phyloP scores from a whole-genome alignment of 2,329 filamentous ascomycete species.

The Monosporascus ibericus region DNA sequence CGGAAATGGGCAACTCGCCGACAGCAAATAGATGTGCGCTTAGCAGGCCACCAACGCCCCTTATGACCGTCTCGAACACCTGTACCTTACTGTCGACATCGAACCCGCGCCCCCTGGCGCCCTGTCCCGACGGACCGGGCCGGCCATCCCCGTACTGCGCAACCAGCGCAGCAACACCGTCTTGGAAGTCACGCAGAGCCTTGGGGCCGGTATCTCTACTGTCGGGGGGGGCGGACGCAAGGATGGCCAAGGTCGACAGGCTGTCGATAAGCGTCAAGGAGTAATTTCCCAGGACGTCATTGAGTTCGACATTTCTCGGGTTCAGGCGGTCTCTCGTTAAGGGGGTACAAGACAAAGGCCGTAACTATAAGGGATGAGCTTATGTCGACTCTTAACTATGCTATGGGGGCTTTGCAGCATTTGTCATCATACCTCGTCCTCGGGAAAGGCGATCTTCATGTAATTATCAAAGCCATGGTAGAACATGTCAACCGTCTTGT shows the following conservation, averaged over 20 bases:
- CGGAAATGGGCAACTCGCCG: slow-evolving; percentile 79
- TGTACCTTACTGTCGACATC: slow-evolving; percentile 97
- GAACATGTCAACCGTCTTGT: slow-evolving; percentile 72
- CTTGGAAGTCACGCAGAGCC: slow-evolving; percentile 70
- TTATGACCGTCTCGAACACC: slow-evolving; percentile 96
- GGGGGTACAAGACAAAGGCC: slow-evolving; percentile 77
- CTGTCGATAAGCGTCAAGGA: slow-evolving; percentile 94
- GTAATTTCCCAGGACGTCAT: slow-evolving; percentile 96
- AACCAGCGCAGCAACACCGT: slow-evolving; percentile 70
- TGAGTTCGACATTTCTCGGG: slow-evolving; percentile 75
- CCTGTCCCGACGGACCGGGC: slow-evolving; percentile 59
- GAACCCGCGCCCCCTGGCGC: slow-evolving; percentile 72
- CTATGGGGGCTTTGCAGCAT: neutral
- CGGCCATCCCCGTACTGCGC: slow-evolving; percentile 82
- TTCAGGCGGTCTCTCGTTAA: slow-evolving; percentile 78
- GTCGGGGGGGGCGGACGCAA: slow-evolving; percentile 67
- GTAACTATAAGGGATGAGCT: slow-evolving; percentile 48
- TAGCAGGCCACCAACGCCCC: slow-evolving; percentile 82
- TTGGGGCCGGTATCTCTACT: slow-evolving; percentile 48
- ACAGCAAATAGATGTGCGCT: slow-evolving; percentile 92
- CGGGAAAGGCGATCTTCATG: slow-evolving; percentile 87
- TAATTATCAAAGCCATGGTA: slow-evolving; percentile 97
- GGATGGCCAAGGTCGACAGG: slow-evolving; percentile 85
- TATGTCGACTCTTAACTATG: slow-evolving; percentile 9
- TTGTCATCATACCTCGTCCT: slow-evolving; percentile 65